A percentile compares a stretch with the other conserved stretches of the same genome.
These are phyloP conservation scores for Fusarium denticulatum DNA, from an alignment of 2,329 filamentous ascomycete species.

Conservation along the genomic window DNA sequence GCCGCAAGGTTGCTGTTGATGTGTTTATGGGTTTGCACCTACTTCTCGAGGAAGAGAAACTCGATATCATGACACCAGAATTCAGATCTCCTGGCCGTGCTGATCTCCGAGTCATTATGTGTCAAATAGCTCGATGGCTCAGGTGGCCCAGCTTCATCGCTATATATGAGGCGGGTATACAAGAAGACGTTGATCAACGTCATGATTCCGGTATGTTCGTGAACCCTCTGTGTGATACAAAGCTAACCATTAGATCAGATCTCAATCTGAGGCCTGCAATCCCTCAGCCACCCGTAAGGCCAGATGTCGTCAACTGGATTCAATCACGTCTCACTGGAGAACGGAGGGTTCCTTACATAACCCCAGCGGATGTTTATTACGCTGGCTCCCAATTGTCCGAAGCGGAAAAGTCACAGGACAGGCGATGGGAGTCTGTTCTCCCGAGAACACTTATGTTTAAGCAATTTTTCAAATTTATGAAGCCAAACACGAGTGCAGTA, in stretches of 20 bases:
- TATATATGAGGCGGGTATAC: slow-evolving; percentile 63
- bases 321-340: slow-evolving; percentile 56
- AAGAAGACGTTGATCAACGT: slow-evolving; percentile 55
- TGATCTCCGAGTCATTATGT: slow-evolving; percentile 76
- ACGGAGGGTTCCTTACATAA: slow-evolving; percentile 52
- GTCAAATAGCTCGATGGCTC: slow-evolving; percentile 85
- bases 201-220: slow-evolving; percentile 53
- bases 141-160: slow-evolving; percentile 68
- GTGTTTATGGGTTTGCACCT: slow-evolving; percentile 83
- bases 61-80: slow-evolving; percentile 68
- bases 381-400: slow-evolving; percentile 50
- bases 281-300: slow-evolving; percentile 48
- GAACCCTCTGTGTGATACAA: too few relatives aligned
- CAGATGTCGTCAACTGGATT: slow-evolving; percentile 64
- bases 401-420: slow-evolving; percentile 49
- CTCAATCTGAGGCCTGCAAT: slow-evolving; percentile 47
- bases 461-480: slow-evolving; percentile 70
- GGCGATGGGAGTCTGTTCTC: slow-evolving; percentile 60
- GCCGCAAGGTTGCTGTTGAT: slow-evolving; percentile 70
- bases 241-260: slow-evolving; percentile 40
- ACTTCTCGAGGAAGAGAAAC: slow-evolving; percentile 87
- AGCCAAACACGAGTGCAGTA: slow-evolving; percentile 60
- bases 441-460: slow-evolving; percentile 77
- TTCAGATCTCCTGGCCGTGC: slow-evolving; percentile 55
- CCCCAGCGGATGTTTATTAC: slow-evolving; percentile 58